A percentile compares a stretch with the other conserved stretches of the same genome.
These are phyloP conservation scores for Magnolia kwangsiensis DNA, from an alignment of 164 flowering plant genomes.

Conservation along the genomic window DNA sequence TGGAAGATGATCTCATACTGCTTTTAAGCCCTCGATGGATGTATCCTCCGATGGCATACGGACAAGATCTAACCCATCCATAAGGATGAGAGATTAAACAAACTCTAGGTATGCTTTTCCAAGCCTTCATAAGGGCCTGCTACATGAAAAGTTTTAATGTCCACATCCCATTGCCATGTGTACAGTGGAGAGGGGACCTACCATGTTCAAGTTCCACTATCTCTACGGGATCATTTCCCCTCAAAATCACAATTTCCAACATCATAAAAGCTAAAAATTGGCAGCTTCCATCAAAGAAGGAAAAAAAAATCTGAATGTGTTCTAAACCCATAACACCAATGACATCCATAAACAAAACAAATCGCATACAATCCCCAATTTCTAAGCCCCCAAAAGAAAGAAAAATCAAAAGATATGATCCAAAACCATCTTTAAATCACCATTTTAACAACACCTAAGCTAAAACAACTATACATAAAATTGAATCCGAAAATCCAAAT, in stretches of 20 bases:
- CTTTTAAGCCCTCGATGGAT: too few species aligned
- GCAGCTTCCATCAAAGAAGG: neutral
- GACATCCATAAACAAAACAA: neutral
- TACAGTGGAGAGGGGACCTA: neutral
- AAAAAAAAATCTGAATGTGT: neutral
- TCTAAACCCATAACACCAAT: neutral
- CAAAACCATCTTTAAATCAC: too few species aligned
- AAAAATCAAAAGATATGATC: too few species aligned
- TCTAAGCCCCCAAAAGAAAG: too few species aligned
- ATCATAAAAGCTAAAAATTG: neutral
- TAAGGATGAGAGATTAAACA: too few species aligned
- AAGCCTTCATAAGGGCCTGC: neutral
- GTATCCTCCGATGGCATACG: too few species aligned
- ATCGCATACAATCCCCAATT: neutral
- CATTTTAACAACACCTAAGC: neutral
- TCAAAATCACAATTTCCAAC: neutral
- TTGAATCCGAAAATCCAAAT: neutral
- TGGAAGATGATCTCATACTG: too few species aligned
- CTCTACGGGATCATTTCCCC: neutral
- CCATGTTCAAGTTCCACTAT: neutral
- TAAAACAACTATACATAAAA: neutral
- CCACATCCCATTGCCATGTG: neutral
- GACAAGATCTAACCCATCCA: too few species aligned
- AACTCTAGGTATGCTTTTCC: too few species aligned
- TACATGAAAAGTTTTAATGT: neutral